Conservation (phyloP, 148 eudicot genomes). For the Gaultheria prostrata region DNA sequence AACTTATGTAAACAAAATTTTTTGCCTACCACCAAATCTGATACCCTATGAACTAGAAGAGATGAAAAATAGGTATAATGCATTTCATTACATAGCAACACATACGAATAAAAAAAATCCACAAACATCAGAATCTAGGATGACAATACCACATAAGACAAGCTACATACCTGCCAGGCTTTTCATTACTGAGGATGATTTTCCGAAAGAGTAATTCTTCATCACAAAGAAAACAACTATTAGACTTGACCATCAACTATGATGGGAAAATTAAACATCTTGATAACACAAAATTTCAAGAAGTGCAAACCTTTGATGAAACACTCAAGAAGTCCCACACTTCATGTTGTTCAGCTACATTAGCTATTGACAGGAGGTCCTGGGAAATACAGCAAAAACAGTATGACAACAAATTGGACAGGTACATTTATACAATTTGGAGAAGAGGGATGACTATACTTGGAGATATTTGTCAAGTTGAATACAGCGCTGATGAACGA, state of each 20-base stretch:
- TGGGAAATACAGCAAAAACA: slow-evolving; percentile 29
- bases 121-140: slow-evolving; percentile 3
- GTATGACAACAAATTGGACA: neutral
- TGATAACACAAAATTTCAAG: neutral
- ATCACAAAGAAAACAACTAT: slow-evolving; percentile 22
- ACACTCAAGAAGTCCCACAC: slow-evolving; percentile 96
- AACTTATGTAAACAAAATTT: neutral
- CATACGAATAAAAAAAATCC: neutral
- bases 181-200: slow-evolving; percentile 89
- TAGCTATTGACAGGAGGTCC: slow-evolving; percentile 97
- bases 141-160: neutral
- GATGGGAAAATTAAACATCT: neutral
- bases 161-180: slow-evolving; percentile 72
- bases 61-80: neutral
- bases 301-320: slow-evolving; percentile 72
- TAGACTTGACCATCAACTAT: slow-evolving; percentile 4
- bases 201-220: slow-evolving; percentile 94
- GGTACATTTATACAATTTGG: neutral
- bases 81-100: neutral
- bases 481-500: slow-evolving; percentile 97
- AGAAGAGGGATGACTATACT: slow-evolving; percentile 36
- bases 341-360: slow-evolving; percentile 99
- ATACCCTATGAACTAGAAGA: neutral
- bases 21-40: neutral
- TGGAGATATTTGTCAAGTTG: slow-evolving; percentile 95